A percentile compares a stretch with the other conserved stretches of the same genome.
phyloP scores from a whole-genome alignment of 306 rosid species.

The Pueraria montana region DNA sequence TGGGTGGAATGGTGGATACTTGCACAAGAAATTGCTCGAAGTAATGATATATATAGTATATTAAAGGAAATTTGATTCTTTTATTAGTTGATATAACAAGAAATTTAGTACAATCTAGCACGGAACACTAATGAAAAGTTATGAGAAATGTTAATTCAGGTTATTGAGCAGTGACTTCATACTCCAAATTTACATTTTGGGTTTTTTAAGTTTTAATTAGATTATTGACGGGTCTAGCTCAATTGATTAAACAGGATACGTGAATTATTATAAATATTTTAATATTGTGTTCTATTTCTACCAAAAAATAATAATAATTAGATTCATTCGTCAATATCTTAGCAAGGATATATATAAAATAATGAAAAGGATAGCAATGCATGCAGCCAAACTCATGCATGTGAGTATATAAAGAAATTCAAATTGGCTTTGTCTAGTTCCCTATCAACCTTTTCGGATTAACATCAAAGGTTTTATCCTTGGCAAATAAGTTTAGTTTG shows the following conservation, averaged over 20 bases:
- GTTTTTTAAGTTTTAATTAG: neutral
- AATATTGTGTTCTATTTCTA: too few species aligned
- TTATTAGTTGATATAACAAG: neutral
- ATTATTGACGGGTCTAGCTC: too few species aligned
- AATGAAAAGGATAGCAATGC: slow-evolving; percentile 27
- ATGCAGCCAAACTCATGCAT: slow-evolving; percentile 48
- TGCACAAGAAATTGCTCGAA: neutral
- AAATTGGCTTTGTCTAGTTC: slow-evolving; percentile 4
- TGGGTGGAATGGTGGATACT: neutral
- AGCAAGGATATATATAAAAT: neutral
- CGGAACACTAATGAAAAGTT: neutral
- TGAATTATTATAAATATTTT: too few species aligned
- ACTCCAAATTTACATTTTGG: slow-evolving; percentile 20
- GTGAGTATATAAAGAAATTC: slow-evolving; percentile 26
- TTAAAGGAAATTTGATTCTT: neutral
- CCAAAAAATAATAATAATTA: too few species aligned
- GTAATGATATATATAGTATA: neutral
- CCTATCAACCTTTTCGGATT: slow-evolving; percentile 29
- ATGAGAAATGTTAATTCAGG: neutral
- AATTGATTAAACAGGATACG: too few species aligned
- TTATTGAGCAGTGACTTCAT: neutral
- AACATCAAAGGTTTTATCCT: slow-evolving; percentile 25
- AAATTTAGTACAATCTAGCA: neutral
- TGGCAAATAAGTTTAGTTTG: slow-evolving; percentile 14
- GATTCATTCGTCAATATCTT: neutral